phyloP scores from a whole-genome alignment of 2,329 filamentous ascomycete species.

The Ceratocystis destructans region DNA sequence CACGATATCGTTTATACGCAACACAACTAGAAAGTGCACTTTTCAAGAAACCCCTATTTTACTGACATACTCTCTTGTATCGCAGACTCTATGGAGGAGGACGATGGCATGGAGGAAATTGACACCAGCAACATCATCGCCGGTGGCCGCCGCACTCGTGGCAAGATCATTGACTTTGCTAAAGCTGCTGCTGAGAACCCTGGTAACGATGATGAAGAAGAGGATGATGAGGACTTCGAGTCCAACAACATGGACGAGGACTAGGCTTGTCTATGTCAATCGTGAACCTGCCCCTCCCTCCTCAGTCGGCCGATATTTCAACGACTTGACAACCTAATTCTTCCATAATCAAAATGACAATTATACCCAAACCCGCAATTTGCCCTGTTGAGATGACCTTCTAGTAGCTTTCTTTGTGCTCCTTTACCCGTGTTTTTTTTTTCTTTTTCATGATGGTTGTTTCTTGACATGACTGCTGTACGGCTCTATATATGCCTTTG shows the following conservation, averaged over 20 bases:
- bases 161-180: constrained; percentile 82
- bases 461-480: background rate
- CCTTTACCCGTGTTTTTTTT: background rate
- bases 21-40: background rate
- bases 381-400: background rate
- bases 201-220: constrained; percentile 63
- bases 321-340: constrained; percentile 5
- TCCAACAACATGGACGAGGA: constrained; percentile 60
- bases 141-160: constrained; percentile 70
- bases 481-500: background rate
- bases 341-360: constrained; percentile 5
- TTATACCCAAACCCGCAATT: constrained; percentile 7
- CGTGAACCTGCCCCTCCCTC: background rate
- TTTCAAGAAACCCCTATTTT: background rate
- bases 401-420: background rate
- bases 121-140: constrained; percentile 76
- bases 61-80: background rate
- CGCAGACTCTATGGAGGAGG: constrained; percentile 43
- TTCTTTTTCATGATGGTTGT: no score
- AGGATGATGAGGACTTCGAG: constrained; percentile 60
- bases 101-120: constrained; percentile 83
- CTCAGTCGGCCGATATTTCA: background rate
- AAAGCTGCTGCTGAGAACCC: constrained; percentile 73
- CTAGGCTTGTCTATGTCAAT: constrained; percentile 21
- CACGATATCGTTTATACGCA: no score